A percentile compares a stretch with the other conserved stretches of the same genome.
Conservation (phyloP, 2,329 filamentous ascomycete genomes). For the Colletotrichum sp. region DNA sequence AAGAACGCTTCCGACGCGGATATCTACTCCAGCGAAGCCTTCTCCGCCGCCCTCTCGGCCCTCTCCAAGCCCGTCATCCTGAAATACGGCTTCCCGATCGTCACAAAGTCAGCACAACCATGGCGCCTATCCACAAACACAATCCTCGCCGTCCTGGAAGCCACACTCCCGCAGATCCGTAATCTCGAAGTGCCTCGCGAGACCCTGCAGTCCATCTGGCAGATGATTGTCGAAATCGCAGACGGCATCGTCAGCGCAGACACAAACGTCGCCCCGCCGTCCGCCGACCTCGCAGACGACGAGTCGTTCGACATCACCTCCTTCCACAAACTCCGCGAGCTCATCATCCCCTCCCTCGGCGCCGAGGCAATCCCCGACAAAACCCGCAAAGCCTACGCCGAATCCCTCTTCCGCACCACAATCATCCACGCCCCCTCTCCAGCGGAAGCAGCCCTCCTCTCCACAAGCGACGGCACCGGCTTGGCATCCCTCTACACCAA, state of each 20-base stretch:
- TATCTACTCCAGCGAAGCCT: slow-evolving; percentile 72
- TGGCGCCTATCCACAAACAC: slow-evolving; percentile 84
- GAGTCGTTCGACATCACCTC: slow-evolving; percentile 82
- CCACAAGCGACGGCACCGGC: slow-evolving; percentile 53
- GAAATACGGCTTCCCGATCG: slow-evolving; percentile 80
- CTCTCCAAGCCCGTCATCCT: slow-evolving; percentile 73
- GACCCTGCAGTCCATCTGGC: slow-evolving; percentile 70
- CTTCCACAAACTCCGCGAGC: slow-evolving; percentile 70
- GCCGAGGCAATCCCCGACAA: slow-evolving; percentile 67
- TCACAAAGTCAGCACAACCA: slow-evolving; percentile 72
- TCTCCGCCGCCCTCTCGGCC: slow-evolving; percentile 69
- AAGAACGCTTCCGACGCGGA: slow-evolving; percentile 66
- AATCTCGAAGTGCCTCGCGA: slow-evolving; percentile 49
- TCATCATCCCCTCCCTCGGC: slow-evolving; percentile 79
- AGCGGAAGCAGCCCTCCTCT: slow-evolving; percentile 60
- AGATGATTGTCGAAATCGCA: slow-evolving; percentile 66
- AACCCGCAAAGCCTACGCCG: slow-evolving; percentile 72
- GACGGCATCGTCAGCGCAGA: slow-evolving; percentile 75
- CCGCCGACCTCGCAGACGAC: slow-evolving; percentile 65
- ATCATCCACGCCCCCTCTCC: slow-evolving; percentile 73
- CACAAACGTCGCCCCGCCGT: slow-evolving; percentile 51
- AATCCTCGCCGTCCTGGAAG: slow-evolving; percentile 70
- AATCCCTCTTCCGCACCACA: slow-evolving; percentile 81
- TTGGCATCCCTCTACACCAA: slow-evolving; percentile 68
- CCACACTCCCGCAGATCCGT: slow-evolving; percentile 66